Conservation (phyloP, 345 rosid species). For the Eucalyptus pauciflora region DNA sequence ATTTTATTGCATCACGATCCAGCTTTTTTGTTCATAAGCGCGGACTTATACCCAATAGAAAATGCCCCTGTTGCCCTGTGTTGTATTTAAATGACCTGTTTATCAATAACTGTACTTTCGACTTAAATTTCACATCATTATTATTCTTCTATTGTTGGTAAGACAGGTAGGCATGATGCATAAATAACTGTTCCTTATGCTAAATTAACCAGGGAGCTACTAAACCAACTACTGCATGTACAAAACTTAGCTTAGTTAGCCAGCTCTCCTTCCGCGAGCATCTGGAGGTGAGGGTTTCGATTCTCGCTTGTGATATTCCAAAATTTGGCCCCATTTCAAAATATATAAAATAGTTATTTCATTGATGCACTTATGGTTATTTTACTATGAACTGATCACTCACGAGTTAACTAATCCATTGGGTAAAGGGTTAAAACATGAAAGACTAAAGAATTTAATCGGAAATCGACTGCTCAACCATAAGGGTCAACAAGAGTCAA, state of each 20-base stretch:
- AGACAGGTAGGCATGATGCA: neutral
- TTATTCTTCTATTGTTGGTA: neutral
- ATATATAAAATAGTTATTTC: too few relatives aligned
- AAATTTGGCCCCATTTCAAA: too few relatives aligned
- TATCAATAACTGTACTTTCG: neutral
- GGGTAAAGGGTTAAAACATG: too few relatives aligned
- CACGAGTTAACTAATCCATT: too few relatives aligned
- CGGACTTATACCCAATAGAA: neutral
- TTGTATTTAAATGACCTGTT: neutral
- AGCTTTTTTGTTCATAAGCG: neutral
- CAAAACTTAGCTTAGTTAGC: neutral
- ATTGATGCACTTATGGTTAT: neutral
- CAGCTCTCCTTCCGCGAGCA: neutral
- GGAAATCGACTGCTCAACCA: too few relatives aligned
- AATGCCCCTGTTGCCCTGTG: neutral
- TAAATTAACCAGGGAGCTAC: neutral
- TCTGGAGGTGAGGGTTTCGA: neutral
- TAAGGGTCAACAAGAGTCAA: too few relatives aligned
- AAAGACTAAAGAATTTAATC: too few relatives aligned
- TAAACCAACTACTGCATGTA: accelerated
- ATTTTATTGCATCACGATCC: neutral
- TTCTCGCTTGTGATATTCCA: neutral
- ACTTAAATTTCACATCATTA: neutral
- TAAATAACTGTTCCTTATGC: neutral
- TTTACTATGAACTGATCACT: too few relatives aligned